Evolutionary conservation across 148 eudicot genomes (phyloP).

Genomic region (Nepenthes mirabilis): DNA sequence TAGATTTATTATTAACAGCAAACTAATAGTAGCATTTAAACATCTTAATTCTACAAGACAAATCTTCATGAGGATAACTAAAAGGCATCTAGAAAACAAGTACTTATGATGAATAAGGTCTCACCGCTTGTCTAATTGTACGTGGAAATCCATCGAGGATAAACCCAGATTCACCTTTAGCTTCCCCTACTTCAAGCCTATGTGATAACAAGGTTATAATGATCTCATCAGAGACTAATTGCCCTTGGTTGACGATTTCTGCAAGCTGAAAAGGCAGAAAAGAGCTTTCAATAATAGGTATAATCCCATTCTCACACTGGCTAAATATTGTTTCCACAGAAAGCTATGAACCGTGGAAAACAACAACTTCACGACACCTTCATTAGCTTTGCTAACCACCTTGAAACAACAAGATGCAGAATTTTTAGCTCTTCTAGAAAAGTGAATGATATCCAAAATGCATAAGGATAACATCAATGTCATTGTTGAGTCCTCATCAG

Average conservation of each 20-base stretch:
- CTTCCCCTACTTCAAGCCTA: slow-evolving; percentile 88
- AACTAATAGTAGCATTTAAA: too few relatives aligned
- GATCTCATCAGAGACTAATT: slow-evolving; percentile 91
- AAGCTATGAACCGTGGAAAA: too few relatives aligned
- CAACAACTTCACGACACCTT: too few relatives aligned
- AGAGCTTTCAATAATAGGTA: slow-evolving; percentile 5
- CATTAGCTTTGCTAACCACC: too few relatives aligned
- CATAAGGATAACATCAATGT: not conserved
- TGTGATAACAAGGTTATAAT: slow-evolving; percentile 71
- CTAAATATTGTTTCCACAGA: too few relatives aligned
- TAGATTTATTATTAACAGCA: too few relatives aligned
- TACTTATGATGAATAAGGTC: slow-evolving; percentile 6
- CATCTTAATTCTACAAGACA: too few relatives aligned
- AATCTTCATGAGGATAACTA: too few relatives aligned
- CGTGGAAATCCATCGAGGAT: slow-evolving; percentile 98
- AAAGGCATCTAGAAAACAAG: too few relatives aligned
- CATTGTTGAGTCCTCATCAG: too few relatives aligned
- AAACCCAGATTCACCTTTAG: slow-evolving; percentile 86
- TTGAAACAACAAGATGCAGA: too few relatives aligned
- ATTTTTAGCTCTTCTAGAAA: too few relatives aligned
- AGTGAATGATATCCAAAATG: not conserved
- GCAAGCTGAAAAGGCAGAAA: slow-evolving; percentile 46
- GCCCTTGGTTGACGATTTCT: slow-evolving; percentile 91
- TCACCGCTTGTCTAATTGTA: slow-evolving; percentile 94
- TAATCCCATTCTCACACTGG: not conserved